phyloP scores from a whole-genome alignment of 108 stramenopile genomes.

The Nitzschia putrida region DNA sequence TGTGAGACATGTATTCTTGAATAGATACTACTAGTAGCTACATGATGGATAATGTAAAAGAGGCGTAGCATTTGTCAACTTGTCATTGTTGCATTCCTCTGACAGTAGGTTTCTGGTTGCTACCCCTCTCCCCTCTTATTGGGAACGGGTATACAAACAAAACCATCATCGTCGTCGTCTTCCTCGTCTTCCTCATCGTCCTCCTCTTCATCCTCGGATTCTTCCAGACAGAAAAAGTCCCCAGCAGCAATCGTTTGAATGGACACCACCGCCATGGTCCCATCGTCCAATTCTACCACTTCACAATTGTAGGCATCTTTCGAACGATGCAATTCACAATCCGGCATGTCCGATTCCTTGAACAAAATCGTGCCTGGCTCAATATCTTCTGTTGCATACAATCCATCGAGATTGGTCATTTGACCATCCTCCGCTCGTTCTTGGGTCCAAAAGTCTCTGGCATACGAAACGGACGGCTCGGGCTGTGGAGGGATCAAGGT shows the following conservation, averaged over 20 bases:
- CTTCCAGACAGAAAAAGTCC: constrained; percentile 84
- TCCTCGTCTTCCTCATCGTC: constrained; percentile 31
- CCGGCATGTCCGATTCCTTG: constrained; percentile 53
- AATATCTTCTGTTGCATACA: constrained; percentile 81
- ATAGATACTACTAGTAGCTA: too few relatives aligned
- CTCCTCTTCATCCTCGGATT: constrained; percentile 58
- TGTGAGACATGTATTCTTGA: too few relatives aligned
- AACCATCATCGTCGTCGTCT: constrained; percentile 31
- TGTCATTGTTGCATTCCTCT: too few relatives aligned
- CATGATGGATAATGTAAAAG: too few relatives aligned
- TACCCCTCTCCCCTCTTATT: too few relatives aligned
- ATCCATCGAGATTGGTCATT: constrained; percentile 86
- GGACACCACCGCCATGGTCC: constrained; percentile 77
- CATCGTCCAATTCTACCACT: constrained; percentile 72
- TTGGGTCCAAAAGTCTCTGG: constrained; percentile 74
- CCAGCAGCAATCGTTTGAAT: constrained; percentile 62
- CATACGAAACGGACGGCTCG: constrained; percentile 78
- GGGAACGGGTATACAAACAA: not conserved
- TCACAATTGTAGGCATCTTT: constrained; percentile 82
- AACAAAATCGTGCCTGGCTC: constrained; percentile 81
- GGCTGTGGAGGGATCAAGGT: constrained; percentile 70
- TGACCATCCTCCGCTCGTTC: not conserved
- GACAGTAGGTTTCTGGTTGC: too few relatives aligned
- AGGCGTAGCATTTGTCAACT: too few relatives aligned
- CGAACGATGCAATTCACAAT: constrained; percentile 38